Conservation (phyloP, 2,329 filamentous ascomycete genomes). For the Tolypocladium inflatum region DNA sequence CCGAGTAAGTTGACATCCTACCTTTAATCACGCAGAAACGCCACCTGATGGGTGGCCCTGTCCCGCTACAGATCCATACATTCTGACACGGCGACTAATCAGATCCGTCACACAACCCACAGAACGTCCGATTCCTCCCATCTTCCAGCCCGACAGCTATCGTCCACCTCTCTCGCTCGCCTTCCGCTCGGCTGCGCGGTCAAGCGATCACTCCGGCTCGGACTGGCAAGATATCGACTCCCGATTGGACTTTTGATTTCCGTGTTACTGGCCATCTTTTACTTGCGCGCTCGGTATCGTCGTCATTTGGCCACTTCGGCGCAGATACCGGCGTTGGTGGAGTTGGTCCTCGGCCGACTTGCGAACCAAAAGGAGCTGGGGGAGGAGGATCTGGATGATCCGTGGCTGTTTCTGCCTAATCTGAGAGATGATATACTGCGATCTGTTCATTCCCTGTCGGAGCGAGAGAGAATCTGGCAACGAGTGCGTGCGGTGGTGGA, state of each 20-base stretch:
- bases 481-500: slow-evolving; percentile 79
- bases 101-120: slow-evolving; percentile 64
- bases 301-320: slow-evolving; percentile 56
- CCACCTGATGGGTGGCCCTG: not conserved
- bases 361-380: slow-evolving; percentile 78
- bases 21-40: slow-evolving; percentile 1
- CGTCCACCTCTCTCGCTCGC: slow-evolving; percentile 82
- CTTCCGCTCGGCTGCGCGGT: slow-evolving; percentile 78
- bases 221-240: slow-evolving; percentile 81
- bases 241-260: slow-evolving; percentile 60
- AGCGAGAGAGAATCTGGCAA: slow-evolving; percentile 76
- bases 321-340: slow-evolving; percentile 74
- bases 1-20: slow-evolving; percentile 40
- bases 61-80: slow-evolving; percentile 10
- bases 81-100: slow-evolving; percentile 70
- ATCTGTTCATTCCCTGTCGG: slow-evolving; percentile 64
- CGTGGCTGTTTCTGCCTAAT: slow-evolving; percentile 80
- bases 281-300: slow-evolving; percentile 54
- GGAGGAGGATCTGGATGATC: slow-evolving; percentile 56
- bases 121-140: slow-evolving; percentile 59
- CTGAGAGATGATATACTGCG: slow-evolving; percentile 84
- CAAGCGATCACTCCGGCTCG: slow-evolving; percentile 68
- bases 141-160: slow-evolving; percentile 56
- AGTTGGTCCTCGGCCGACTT: slow-evolving; percentile 74
- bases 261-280: slow-evolving; percentile 41